Conservation (phyloP, 78 protist genomes). For the Speleostelium caveatum region DNA sequence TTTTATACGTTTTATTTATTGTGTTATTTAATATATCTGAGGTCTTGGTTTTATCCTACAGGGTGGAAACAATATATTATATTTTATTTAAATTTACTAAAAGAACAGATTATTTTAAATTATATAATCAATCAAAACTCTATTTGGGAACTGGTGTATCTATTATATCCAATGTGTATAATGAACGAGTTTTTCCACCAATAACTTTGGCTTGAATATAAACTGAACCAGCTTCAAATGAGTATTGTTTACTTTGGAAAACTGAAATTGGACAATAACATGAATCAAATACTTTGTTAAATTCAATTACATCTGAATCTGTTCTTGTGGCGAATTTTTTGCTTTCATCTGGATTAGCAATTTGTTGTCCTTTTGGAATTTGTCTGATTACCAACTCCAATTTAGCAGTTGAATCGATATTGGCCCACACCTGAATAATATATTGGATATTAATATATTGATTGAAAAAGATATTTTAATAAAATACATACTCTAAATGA, state of each 20-base stretch:
- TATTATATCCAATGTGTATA: neutral
- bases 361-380: neutral
- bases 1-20: too few species aligned
- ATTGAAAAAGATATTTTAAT: neutral
- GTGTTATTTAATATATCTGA: too few species aligned
- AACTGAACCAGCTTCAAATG: neutral
- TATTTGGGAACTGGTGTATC: too few species aligned
- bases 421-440: neutral
- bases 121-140: too few species aligned
- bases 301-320: neutral
- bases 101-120: too few species aligned
- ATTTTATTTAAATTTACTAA: too few species aligned
- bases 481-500: neutral
- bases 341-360: neutral
- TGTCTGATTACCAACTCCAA: neutral
- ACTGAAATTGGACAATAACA: neutral
- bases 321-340: neutral
- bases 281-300: neutral
- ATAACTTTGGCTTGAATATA: neutral
- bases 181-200: neutral
- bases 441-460: neutral
- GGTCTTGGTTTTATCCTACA: too few species aligned
- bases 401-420: neutral
- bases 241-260: neutral
- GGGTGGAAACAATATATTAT: too few species aligned